Evolutionary conservation across 148 eudicot species (phyloP).

Genomic region (Dianthus caryophyllus): DNA sequence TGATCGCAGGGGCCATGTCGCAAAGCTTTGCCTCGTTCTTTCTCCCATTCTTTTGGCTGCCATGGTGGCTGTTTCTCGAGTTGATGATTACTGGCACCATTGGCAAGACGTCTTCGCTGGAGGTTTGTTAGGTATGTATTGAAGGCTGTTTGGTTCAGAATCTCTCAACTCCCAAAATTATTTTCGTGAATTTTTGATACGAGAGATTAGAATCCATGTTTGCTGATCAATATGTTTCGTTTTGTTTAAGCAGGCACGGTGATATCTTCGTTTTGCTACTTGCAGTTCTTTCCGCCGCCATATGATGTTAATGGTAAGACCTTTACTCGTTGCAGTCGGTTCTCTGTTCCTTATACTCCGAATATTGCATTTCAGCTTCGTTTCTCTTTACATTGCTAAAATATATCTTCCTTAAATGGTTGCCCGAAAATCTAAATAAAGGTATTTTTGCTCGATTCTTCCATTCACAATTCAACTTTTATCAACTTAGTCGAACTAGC

Average conservation of each 20-base stretch:
- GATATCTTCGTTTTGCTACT: conserved; percentile 78
- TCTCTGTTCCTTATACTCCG: conserved; percentile 1
- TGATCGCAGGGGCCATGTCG: conserved; percentile 70
- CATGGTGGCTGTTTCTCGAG: conserved; percentile 84
- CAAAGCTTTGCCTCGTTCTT: conserved; percentile 71
- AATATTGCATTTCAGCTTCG: background rate
- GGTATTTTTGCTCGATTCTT: background rate
- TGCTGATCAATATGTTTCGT: background rate
- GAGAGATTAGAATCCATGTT: background rate
- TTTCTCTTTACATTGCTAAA: background rate
- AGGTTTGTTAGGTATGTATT: conserved; percentile 65
- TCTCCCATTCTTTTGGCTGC: conserved; percentile 61
- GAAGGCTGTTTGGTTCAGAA: background rate
- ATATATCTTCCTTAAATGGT: background rate
- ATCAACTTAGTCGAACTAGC: too few relatives aligned
- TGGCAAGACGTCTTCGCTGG: conserved; percentile 96
- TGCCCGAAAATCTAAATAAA: too few relatives aligned
- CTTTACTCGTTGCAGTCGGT: conserved; percentile 1
- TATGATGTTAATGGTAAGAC: conserved; percentile 66
- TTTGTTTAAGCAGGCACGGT: conserved; percentile 47
- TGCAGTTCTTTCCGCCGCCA: conserved; percentile 97
- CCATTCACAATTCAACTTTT: too few relatives aligned
- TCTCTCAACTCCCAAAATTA: background rate
- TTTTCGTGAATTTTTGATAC: background rate
- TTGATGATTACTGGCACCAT: conserved; percentile 97